phyloP scores from a whole-genome alignment of 345 rosid species.

The Noccaea bulbosa region DNA sequence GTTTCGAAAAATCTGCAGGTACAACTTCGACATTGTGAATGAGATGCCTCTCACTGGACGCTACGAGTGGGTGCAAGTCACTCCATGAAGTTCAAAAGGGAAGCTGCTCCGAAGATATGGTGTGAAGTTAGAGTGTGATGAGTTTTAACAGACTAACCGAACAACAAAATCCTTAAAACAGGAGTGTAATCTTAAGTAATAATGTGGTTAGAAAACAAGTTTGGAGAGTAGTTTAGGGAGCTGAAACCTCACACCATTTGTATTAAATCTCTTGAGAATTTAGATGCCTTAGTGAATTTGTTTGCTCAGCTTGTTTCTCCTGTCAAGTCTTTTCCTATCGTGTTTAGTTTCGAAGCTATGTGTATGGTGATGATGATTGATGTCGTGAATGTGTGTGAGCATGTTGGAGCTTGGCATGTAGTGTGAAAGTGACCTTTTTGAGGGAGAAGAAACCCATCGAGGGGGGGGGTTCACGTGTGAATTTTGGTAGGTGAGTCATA shows the following conservation, averaged over 20 bases:
- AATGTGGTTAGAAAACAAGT: conserved; percentile 41
- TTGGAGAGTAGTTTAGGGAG: conserved; percentile 36
- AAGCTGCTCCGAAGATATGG: conserved; percentile 25
- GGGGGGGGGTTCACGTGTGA: conserved; percentile 32
- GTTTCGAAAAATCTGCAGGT: conserved; percentile 49
- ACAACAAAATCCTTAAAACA: conserved; percentile 24
- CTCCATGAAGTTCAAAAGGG: conserved; percentile 44
- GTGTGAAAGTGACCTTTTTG: conserved; percentile 22
- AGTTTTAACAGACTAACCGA: conserved; percentile 43
- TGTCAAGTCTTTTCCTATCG: conserved; percentile 20
- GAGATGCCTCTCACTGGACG: conserved; percentile 77
- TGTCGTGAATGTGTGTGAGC: conserved; percentile 25
- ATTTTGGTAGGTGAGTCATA: conserved; percentile 19
- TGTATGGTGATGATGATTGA: conserved; percentile 36
- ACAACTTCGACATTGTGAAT: conserved; percentile 77
- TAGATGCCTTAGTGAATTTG: conserved; percentile 30
- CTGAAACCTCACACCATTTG: conserved; percentile 42
- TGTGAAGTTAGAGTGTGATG: conserved; percentile 38
- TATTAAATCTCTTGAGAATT: conserved; percentile 29
- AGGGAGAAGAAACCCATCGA: neutral
- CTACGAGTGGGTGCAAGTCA: conserved; percentile 73
- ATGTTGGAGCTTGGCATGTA: conserved; percentile 31
- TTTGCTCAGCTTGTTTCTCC: conserved; percentile 24
- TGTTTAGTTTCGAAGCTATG: conserved; percentile 22
- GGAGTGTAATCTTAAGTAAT: conserved; percentile 41